Evolutionary conservation across 257 asterid genomes (phyloP), one percentile per base, ranked within the genome.

Genomic region (Lithospermum erythrorhizon): DNA sequence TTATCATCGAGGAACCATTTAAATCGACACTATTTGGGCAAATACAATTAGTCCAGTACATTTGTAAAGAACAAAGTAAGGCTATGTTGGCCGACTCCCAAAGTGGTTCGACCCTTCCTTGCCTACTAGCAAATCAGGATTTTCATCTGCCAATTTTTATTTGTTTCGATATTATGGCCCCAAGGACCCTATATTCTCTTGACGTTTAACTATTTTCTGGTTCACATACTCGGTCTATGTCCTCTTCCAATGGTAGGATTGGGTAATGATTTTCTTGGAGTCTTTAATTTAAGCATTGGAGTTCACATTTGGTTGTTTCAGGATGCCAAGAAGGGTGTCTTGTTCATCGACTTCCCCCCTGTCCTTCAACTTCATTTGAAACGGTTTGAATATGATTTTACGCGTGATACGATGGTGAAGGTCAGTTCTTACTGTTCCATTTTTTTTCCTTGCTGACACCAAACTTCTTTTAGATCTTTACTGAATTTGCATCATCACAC

Each of bases 311-410:
- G 55, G 21, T 19, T 51, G 57, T 6, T 53, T 53, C 57, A 53
- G 57, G 57, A 53, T 53, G 57, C 57, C 13, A 53, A 53, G 57
- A 53, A 53, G 57, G 57, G 57, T 19, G 57, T 53, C 57, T 20
- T 53, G 23, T 53, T 53, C 23, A 20, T 53, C 15, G 57, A 53
- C 57, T 53, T 53, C 27, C 57, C 57, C 23, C 57, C 57, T 19
- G 57, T 53, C 57, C 57, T 53, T 53, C 57, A 53, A 53, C 57
- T 53, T 20, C 57, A 53, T 20, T 21, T 53, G 57, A 53, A 53
- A 14, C 57, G 57, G 57, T 53, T 53, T 20, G 57, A 53, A 53
- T 53, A 53, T 22, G 57, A 53, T 53, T 53, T 53, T 19, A 53
- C 8, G 25, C 24, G 57, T 0, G 57, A 53, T 27, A 53, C 25